phyloP scores from a whole-genome alignment of 169 alveolate genomes.

The Amoebophrya sp. region DNA sequence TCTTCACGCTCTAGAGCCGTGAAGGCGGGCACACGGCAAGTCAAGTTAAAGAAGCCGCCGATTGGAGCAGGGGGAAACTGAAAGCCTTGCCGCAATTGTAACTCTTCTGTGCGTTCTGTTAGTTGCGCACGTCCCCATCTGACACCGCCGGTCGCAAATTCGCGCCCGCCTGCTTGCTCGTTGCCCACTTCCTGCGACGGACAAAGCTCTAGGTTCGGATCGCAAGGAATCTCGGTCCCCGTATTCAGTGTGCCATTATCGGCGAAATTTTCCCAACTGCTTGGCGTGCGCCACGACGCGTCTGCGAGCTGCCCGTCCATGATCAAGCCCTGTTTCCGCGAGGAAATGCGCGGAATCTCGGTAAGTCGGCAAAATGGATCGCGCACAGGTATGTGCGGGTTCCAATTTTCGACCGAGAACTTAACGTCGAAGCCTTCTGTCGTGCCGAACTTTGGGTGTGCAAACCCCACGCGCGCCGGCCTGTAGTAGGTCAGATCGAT shows the following conservation, averaged over 20 bases:
- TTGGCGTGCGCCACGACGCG: neutral
- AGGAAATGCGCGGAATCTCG: neutral
- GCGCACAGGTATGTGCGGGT: neutral
- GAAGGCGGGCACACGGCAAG: constrained; percentile 1
- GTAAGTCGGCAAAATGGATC: neutral
- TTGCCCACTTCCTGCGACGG: neutral
- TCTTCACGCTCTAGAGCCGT: neutral
- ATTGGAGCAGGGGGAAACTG: neutral
- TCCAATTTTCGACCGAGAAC: neutral
- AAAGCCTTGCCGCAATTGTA: neutral
- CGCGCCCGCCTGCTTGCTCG: neutral
- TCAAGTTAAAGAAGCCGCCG: neutral
- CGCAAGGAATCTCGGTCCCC: neutral
- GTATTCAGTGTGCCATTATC: neutral
- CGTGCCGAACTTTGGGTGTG: constrained; percentile 6
- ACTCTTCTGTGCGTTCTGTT: neutral
- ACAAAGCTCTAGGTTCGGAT: neutral
- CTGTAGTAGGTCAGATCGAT: neutral
- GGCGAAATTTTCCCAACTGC: neutral
- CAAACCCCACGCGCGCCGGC: neutral
- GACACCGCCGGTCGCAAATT: too few species aligned
- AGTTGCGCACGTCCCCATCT: neutral
- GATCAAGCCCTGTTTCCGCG: constrained; percentile 14
- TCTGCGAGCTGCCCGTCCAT: neutral
- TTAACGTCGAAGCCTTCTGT: neutral